Base-by-base conservation (phyloP, 805 yeast genomes). In the Lachancea thermotolerans region DNA sequence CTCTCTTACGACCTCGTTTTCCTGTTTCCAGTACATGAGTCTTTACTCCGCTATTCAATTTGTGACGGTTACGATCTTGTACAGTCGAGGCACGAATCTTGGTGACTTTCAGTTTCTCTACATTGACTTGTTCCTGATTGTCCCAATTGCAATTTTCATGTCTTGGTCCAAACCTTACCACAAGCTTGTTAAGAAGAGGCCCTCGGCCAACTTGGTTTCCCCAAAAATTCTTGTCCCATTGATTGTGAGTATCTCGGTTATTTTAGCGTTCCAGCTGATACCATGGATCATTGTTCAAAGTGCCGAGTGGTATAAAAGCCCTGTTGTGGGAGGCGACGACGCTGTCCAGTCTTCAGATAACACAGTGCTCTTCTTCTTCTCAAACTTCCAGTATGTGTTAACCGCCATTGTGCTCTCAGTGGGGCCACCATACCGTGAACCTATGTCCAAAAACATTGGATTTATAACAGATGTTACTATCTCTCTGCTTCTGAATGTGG, bases 11-110 rank as follows among this genome's bases (percentile, higher is more conserved):
- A 93, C 99, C 1, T 85, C 95, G 50, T 93, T 93, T 66, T 82
- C 96, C 32, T 93, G 99, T 65, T 93, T 93, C 79, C 95, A 89
- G 74, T 93, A 86, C 70, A 93, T 93, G 99, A 88, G 97, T 42
- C 67, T 95, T 48, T 93, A 93, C 67, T 87, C 96, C 1, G 98
- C 98, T 1, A 93, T 93, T 57, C 99, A 93, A 65, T 93, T 93
- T 59, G 74, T 88, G 43, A 78, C 96, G 0, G 95, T 93, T 32
- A 77, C 93, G 0, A 78, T 93, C 15, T 65, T 93, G 47, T 93
- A 93, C 69, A 80, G 82, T 53, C 73, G 85, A 45, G 99, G 99
- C 4, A 80, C 95, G 2, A 93, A 93, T 61, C 69, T 93, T 48
- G 99, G 99, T 9, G 99, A 93, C 66, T 90, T 93, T 69, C 99